These are phyloP conservation scores for Aspergillus latus DNA, from an alignment of 2,329 filamentous ascomycete genomes.

Conservation along the genomic window DNA sequence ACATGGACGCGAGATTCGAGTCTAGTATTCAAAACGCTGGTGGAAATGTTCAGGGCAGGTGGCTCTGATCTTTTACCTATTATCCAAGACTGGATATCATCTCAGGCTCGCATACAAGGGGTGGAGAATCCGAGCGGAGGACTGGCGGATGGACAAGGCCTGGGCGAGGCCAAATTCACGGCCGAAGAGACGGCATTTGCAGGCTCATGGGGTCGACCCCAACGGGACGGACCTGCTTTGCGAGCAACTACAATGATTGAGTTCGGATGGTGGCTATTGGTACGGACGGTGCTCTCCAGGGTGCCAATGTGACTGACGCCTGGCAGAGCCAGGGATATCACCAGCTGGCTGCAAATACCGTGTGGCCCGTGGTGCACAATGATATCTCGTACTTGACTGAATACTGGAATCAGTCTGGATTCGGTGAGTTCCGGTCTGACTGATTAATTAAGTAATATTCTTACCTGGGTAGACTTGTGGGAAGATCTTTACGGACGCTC, in stretches of 20 bases:
- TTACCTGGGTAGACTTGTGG: conserved; percentile 62
- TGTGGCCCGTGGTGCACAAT: conserved; percentile 75
- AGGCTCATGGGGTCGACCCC: conserved; percentile 71
- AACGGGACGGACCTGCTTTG: conserved; percentile 75
- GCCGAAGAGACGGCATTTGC: conserved; percentile 63
- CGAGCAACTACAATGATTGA: conserved; percentile 70
- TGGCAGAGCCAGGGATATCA: conserved; percentile 54
- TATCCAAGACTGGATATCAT: conserved; percentile 67
- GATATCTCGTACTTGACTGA: conserved; percentile 68
- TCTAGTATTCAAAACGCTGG: conserved; percentile 66
- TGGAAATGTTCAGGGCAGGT: conserved; percentile 66
- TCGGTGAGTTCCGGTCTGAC: conserved; percentile 43
- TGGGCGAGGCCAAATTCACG: conserved; percentile 74
- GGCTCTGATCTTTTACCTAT: conserved; percentile 57
- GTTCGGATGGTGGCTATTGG: conserved; percentile 70
- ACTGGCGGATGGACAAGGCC: conserved; percentile 45
- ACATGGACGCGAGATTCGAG: conserved; percentile 77
- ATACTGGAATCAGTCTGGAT: conserved; percentile 58
- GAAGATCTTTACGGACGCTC: conserved; percentile 75
- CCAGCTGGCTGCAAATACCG: conserved; percentile 53
- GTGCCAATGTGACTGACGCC: conserved; percentile 1
- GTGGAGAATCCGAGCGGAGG: conserved; percentile 69
- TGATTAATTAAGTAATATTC: not conserved
- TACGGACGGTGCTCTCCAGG: conserved; percentile 8
- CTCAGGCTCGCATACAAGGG: conserved; percentile 66